A percentile compares a stretch with the other conserved stretches of the same genome.
These are phyloP conservation scores for Trichoderma simmonsii DNA, from an alignment of 2,329 filamentous ascomycete genomes.

Conservation along the genomic window DNA sequence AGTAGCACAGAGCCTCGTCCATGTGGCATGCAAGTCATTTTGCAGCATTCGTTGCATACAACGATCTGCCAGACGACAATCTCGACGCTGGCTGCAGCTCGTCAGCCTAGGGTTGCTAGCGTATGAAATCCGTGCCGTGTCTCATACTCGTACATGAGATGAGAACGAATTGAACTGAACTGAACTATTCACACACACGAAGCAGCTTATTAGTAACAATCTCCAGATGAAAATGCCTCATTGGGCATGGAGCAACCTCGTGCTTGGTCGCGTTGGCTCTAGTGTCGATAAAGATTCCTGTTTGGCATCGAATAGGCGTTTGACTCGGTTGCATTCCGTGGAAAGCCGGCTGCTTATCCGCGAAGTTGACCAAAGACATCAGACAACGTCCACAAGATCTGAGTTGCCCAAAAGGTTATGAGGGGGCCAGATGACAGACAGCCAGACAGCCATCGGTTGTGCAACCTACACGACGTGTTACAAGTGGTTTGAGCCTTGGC, in stretches of 20 bases:
- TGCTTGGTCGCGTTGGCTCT: neutral
- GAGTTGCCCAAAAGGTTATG: neutral
- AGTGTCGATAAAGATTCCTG: neutral
- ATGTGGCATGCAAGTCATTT: conserved; percentile 3
- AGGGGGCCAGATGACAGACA: neutral
- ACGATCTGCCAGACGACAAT: neutral
- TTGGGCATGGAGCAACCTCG: neutral
- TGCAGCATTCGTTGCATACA: neutral
- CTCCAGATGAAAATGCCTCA: conserved; percentile 5
- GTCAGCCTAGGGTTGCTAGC: neutral
- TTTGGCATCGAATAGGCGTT: neutral
- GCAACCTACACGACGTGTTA: neutral
- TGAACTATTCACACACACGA: neutral
- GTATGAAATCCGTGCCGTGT: neutral
- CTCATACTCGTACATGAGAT: neutral
- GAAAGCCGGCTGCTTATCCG: neutral
- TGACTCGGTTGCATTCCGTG: neutral
- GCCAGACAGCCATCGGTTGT: neutral
- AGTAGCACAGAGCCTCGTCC: neutral
- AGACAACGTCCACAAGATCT: neutral
- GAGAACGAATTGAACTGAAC: neutral
- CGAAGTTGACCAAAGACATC: neutral
- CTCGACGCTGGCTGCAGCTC: neutral
- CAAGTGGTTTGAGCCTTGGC: neutral
- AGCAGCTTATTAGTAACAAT: neutral